Conservation (phyloP, 163 green algal species). For the Scenedesmus sp. region DNA sequence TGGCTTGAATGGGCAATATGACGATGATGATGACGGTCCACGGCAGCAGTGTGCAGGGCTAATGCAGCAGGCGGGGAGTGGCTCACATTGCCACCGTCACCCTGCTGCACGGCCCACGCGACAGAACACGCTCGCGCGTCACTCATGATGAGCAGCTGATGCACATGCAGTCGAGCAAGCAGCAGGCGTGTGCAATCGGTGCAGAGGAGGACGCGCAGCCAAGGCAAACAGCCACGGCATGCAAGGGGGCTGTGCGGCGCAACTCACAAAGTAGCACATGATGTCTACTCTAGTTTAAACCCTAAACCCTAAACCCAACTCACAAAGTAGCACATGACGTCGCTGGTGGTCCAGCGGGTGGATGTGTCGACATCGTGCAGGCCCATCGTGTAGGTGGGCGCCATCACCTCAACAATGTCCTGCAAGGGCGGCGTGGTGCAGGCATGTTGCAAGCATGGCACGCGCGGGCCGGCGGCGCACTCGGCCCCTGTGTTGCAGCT, state of each 20-base stretch:
- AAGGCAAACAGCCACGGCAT: neutral
- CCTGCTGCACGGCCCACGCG: too few relatives aligned
- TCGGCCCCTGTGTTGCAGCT: too few relatives aligned
- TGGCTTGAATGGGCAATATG: too few relatives aligned
- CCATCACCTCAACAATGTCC: slow-evolving; percentile 79
- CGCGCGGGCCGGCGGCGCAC: too few relatives aligned
- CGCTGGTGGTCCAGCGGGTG: slow-evolving; percentile 72
- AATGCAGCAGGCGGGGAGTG: too few relatives aligned
- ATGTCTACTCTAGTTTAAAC: too few relatives aligned
- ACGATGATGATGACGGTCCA: neutral
- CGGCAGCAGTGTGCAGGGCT: neutral
- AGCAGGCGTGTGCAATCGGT: neutral
- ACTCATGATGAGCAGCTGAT: too few relatives aligned
- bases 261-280: slow-evolving; percentile 75
- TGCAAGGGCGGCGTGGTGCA: too few relatives aligned
- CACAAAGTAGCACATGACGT: slow-evolving; percentile 79
- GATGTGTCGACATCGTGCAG: slow-evolving; percentile 71
- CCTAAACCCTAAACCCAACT: slow-evolving; percentile 16
- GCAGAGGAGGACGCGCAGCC: neutral
- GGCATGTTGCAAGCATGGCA: too few relatives aligned
- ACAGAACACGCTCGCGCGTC: too few relatives aligned
- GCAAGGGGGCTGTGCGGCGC: too few relatives aligned
- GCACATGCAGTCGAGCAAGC: neutral
- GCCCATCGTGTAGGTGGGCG: slow-evolving; percentile 73
- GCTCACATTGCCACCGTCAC: too few relatives aligned